Evolutionary conservation across 1,139 yeast species (phyloP).

Genomic region (Protomyces inouyei): DNA sequence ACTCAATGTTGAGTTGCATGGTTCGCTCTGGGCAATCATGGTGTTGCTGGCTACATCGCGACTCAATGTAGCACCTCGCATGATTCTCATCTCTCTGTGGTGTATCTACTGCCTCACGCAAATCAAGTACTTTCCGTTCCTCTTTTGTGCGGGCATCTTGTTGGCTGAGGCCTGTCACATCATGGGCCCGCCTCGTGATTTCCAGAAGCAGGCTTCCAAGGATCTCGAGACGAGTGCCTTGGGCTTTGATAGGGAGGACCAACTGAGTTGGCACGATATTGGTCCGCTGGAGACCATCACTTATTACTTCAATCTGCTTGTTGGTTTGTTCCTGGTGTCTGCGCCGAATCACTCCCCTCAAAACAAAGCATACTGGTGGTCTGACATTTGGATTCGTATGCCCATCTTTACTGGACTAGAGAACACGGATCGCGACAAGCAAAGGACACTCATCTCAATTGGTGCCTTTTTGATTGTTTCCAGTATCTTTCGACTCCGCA

Average conservation of each 20-base stretch:
- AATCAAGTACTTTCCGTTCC: slow-evolving; percentile 15
- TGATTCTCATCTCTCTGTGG: slow-evolving; percentile 12
- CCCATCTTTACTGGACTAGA: background rate
- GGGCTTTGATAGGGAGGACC: background rate
- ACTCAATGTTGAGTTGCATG: slow-evolving; percentile 19
- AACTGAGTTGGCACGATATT: background rate
- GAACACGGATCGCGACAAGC: background rate
- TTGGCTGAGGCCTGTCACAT: slow-evolving; percentile 11
- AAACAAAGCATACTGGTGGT: slow-evolving; percentile 15
- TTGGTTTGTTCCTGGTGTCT: slow-evolving; percentile 7
- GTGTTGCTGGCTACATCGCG: slow-evolving; percentile 9
- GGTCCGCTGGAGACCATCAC: background rate
- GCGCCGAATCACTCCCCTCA: slow-evolving; percentile 14
- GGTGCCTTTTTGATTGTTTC: slow-evolving; percentile 14
- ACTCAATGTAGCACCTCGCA: slow-evolving; percentile 6
- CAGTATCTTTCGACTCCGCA: slow-evolving; percentile 7
- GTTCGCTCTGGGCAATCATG: slow-evolving; percentile 13
- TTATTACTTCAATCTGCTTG: slow-evolving; percentile 1
- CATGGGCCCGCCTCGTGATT: slow-evolving; percentile 1
- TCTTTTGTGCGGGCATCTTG: slow-evolving; percentile 20
- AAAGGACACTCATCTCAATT: background rate
- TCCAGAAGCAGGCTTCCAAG: background rate
- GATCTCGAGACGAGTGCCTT: background rate
- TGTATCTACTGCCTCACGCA: slow-evolving; percentile 23
- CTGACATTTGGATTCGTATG: slow-evolving; percentile 1